Percentiles rank a stretch among this genome's conserved stretches.
phyloP scores from a whole-genome alignment of 176 grass and related monocot species.

The Bolboschoenus planiculmis region DNA sequence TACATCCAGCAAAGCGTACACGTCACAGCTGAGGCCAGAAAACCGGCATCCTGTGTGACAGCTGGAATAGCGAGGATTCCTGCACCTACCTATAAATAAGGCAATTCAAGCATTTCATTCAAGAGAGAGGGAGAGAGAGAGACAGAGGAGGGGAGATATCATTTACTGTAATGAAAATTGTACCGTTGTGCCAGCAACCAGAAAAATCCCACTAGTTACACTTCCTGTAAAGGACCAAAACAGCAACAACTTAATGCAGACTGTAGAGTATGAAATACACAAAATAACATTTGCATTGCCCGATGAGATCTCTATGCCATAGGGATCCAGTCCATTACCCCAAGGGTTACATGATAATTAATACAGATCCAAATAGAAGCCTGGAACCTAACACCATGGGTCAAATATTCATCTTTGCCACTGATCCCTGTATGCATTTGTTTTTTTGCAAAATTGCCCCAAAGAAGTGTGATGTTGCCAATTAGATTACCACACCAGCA shows the following conservation, averaged over 20 bases:
- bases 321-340: neutral
- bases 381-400: neutral
- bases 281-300: neutral
- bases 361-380: neutral
- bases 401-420: neutral
- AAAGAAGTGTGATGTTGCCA: neutral
- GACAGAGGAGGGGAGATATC: neutral
- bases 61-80: slow-evolving; percentile 94
- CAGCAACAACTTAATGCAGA: neutral
- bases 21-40: slow-evolving; percentile 60
- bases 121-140: neutral
- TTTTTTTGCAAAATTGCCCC: neutral
- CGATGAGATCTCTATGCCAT: neutral
- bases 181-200: slow-evolving; percentile 90
- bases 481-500: neutral
- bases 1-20: slow-evolving; percentile 82
- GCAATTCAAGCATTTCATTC: neutral
- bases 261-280: neutral
- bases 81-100: slow-evolving; percentile 52
- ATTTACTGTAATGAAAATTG: neutral
- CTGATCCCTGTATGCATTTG: neutral
- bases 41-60: slow-evolving; percentile 90
- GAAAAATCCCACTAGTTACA: slow-evolving; percentile 51
- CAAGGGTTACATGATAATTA: neutral
- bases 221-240: slow-evolving; percentile 54